A percentile compares a stretch with the other conserved stretches of the same genome.
phyloP scores from a whole-genome alignment of 2,329 filamentous ascomycete genomes.

The Rhynchosporium secalis region DNA sequence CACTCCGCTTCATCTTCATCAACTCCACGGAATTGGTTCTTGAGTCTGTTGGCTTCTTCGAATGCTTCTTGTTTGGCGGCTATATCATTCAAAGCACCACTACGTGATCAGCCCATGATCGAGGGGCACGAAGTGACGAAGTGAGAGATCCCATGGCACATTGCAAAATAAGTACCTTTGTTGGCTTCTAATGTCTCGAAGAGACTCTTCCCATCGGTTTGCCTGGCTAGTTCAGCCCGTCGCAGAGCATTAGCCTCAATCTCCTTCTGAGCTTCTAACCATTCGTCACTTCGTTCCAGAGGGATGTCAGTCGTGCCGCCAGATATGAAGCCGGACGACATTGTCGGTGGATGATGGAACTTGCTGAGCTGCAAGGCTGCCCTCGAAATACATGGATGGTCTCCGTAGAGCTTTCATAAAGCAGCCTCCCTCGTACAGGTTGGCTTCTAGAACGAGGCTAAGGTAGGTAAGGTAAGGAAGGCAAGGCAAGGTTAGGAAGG shows the following conservation, averaged over 20 bases:
- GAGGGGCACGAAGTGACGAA: background rate
- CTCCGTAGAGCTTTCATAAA: background rate
- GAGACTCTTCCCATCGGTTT: constrained; percentile 55
- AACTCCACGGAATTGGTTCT: constrained; percentile 75
- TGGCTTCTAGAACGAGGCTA: background rate
- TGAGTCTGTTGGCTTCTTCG: constrained; percentile 69
- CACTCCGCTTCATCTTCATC: constrained; percentile 81
- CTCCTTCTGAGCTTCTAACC: constrained; percentile 41
- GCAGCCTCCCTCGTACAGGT: background rate
- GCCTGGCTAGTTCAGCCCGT: constrained; percentile 44
- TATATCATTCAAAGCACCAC: constrained; percentile 41
- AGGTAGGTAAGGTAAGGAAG: background rate
- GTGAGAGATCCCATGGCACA: constrained; percentile 9
- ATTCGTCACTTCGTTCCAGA: constrained; percentile 42
- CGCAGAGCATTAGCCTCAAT: constrained; percentile 40
- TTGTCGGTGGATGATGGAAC: constrained; percentile 26
- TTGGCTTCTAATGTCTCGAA: constrained; percentile 79
- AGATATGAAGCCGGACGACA: constrained; percentile 53
- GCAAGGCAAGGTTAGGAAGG: background rate
- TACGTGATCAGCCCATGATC: constrained; percentile 38
- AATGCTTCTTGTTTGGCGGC: constrained; percentile 81
- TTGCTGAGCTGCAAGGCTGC: background rate
- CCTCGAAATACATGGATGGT: too few species aligned
- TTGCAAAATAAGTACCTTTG: constrained; percentile 57
- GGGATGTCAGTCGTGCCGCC: constrained; percentile 50